Conservation (phyloP, 2,329 filamentous ascomycete species). For the Clonostachys byssicola region DNA sequence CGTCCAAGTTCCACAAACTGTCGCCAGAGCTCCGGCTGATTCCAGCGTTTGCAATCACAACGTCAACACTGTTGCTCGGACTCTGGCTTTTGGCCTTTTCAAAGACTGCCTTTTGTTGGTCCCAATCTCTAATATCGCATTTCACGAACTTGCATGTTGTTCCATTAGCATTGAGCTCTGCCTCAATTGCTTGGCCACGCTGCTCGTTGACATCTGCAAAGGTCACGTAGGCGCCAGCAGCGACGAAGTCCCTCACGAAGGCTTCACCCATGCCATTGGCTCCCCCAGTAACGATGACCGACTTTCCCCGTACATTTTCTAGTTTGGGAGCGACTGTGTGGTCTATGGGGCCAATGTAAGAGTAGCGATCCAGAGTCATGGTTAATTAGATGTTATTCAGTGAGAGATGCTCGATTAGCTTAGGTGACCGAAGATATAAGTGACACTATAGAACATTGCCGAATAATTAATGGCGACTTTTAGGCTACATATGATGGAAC, state of each 20-base stretch:
- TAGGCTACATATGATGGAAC: too few species aligned
- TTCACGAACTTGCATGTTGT: constrained; percentile 20
- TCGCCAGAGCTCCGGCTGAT: constrained; percentile 25
- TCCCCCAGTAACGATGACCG: constrained; percentile 1
- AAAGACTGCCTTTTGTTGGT: constrained; percentile 34
- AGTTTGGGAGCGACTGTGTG: too few species aligned
- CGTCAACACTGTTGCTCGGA: constrained; percentile 31
- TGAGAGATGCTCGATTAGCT: too few species aligned
- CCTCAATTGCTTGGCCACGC: too few species aligned
- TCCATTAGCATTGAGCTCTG: too few species aligned
- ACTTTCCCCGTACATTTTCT: background rate
- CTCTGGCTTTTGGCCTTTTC: constrained; percentile 27
- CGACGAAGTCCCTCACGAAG: background rate
- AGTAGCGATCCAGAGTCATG: too few species aligned
- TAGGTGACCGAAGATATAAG: too few species aligned
- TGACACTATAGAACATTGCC: too few species aligned
- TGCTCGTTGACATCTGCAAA: too few species aligned
- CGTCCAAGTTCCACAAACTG: constrained; percentile 29
- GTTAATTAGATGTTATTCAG: too few species aligned
- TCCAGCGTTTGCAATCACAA: constrained; percentile 43
- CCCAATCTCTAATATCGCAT: constrained; percentile 36
- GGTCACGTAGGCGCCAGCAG: background rate
- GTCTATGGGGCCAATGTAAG: too few species aligned
- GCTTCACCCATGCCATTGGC: background rate
- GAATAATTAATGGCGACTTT: too few species aligned